Evolutionary conservation across 2,329 filamentous ascomycete genomes (phyloP).

Genomic region (Cadophora luteo-olivacea): DNA sequence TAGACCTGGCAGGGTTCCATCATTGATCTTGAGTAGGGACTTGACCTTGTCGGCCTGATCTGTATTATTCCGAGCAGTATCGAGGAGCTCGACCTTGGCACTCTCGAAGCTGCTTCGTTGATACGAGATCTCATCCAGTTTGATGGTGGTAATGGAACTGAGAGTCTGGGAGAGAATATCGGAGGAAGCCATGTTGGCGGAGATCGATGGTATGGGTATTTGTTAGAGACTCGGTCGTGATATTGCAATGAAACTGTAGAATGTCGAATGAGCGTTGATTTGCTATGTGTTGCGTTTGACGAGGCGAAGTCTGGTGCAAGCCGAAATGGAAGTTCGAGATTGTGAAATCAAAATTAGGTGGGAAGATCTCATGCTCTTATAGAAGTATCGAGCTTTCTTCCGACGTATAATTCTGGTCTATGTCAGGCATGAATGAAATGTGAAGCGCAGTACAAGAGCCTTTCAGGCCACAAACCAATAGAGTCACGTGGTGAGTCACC

Average conservation of each 20-base stretch:
- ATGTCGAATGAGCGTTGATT: background rate
- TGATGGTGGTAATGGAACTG: slow-evolving; percentile 60
- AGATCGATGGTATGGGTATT: background rate
- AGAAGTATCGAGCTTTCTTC: background rate
- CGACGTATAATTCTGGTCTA: background rate
- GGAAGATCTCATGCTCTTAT: background rate
- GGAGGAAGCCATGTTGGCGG: slow-evolving; percentile 44
- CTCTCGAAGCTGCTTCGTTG: slow-evolving; percentile 55
- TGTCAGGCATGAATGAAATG: background rate
- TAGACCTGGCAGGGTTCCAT: slow-evolving; percentile 7
- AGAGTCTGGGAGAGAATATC: slow-evolving; percentile 57
- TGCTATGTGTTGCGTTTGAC: background rate
- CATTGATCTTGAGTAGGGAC: slow-evolving; percentile 43
- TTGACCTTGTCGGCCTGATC: slow-evolving; percentile 45
- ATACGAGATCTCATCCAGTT: slow-evolving; percentile 59
- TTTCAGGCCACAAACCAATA: background rate
- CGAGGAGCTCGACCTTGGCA: slow-evolving; percentile 51
- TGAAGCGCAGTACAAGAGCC: background rate
- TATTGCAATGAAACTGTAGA: background rate
- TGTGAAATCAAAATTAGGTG: background rate
- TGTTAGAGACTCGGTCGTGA: background rate
- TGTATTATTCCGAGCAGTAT: slow-evolving; percentile 40
- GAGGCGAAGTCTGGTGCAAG: too few species aligned
- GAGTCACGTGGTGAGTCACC: background rate
- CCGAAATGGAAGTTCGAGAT: background rate